These are phyloP conservation scores for Glycine latifolia DNA, from an alignment of 306 rosid species.

Conservation along the genomic window DNA sequence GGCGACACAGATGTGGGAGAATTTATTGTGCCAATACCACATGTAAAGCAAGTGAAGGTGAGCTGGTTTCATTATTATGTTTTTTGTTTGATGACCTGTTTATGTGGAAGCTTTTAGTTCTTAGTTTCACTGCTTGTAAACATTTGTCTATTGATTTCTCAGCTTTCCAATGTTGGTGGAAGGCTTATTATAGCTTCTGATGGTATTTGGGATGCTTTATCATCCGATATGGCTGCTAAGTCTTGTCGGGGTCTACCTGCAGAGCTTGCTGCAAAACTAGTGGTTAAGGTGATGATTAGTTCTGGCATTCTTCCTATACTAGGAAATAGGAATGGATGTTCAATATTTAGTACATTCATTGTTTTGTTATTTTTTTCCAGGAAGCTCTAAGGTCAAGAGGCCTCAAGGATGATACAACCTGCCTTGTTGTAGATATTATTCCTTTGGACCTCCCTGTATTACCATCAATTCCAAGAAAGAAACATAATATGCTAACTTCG, in stretches of 20 bases:
- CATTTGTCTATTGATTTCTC: conserved; percentile 42
- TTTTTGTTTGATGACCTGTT: conserved; percentile 31
- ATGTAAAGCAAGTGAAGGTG: conserved; percentile 99
- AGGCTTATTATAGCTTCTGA: conserved; percentile 98
- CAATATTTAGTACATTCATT: conserved; percentile 24
- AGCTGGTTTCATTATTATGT: conserved; percentile 33
- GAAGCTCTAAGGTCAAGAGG: conserved; percentile 98
- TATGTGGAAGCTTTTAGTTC: conserved; percentile 15
- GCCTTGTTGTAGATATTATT: conserved; percentile 95
- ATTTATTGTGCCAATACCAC: conserved; percentile 94
- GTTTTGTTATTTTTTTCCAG: conserved; percentile 54
- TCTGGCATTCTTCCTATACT: conserved; percentile 11
- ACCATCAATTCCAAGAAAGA: conserved; percentile 80
- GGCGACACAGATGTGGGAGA: conserved; percentile 99
- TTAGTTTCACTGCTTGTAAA: conserved; percentile 37
- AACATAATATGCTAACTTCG: conserved; percentile 67
- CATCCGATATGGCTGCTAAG: conserved; percentile 85
- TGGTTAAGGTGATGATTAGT: conserved; percentile 77
- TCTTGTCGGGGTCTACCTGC: conserved; percentile 96
- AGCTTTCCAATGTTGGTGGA: conserved; percentile 97
- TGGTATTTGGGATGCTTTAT: conserved; percentile 98
- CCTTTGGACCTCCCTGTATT: conserved; percentile 81
- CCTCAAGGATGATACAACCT: conserved; percentile 97
- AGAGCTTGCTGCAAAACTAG: conserved; percentile 99
- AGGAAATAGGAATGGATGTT: conserved; percentile 31